Evolutionary conservation across 2,329 filamentous ascomycete genomes (phyloP).

Genomic region (Phialophora verrucosa): DNA sequence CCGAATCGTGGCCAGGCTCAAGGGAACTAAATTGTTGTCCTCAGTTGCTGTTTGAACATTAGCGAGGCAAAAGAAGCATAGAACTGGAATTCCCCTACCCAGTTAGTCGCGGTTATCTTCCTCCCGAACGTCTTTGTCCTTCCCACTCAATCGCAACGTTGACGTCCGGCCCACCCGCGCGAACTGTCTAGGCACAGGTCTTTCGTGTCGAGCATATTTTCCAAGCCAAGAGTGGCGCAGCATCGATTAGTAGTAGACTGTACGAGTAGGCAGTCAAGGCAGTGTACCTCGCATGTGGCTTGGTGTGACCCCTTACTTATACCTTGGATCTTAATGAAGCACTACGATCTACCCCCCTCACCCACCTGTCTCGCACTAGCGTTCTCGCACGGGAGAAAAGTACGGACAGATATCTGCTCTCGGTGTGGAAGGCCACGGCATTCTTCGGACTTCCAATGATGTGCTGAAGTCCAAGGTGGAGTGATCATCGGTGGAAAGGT

Average conservation of each 20-base stretch:
- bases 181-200: not conserved
- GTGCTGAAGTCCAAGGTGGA: too few species aligned
- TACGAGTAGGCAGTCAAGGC: too few species aligned
- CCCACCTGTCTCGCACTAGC: not conserved
- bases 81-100: not conserved
- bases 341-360: not conserved
- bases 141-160: not conserved
- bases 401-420: not conserved
- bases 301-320: not conserved
- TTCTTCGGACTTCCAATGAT: too few species aligned
- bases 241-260: not conserved
- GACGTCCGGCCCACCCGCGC: too few species aligned
- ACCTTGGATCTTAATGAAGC: not conserved
- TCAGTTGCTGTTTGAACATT: not conserved
- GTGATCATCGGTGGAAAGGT: too few species aligned
- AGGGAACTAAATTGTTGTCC: not conserved
- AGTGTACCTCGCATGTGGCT: not conserved
- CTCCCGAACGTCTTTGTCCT: not conserved
- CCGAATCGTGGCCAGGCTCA: not conserved
- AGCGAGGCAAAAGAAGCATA: not conserved
- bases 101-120: not conserved
- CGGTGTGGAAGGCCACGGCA: not conserved
- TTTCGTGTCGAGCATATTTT: not conserved
- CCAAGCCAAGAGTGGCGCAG: not conserved
- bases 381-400: not conserved